Evolutionary conservation across 768 basidiomycete genomes (phyloP).

Genomic region (Psilocybe subaeruginosa): DNA sequence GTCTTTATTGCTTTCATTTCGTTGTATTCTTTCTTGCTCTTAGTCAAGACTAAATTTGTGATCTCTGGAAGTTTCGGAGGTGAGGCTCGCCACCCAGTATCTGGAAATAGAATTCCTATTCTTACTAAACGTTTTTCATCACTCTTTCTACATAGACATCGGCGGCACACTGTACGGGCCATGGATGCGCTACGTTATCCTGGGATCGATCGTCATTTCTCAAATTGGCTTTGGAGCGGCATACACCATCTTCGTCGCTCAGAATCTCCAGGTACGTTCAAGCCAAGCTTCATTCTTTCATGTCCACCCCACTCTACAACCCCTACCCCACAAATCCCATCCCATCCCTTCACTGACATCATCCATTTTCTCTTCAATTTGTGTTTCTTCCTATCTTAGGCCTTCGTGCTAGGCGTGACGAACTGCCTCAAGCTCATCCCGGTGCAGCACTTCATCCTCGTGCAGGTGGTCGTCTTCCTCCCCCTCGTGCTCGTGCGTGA

Average conservation of each 20-base stretch:
- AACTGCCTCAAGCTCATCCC: slow-evolving; percentile 70
- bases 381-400: slow-evolving; percentile 39
- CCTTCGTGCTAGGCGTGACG: slow-evolving; percentile 82
- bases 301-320: too few species aligned
- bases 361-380: background rate
- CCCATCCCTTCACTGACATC: too few species aligned
- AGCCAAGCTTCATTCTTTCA: too few species aligned
- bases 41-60: slow-evolving; percentile 85
- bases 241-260: slow-evolving; percentile 95
- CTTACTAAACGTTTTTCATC: background rate
- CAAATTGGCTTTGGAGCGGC: slow-evolving; percentile 89
- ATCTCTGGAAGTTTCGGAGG: slow-evolving; percentile 95
- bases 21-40: slow-evolving; percentile 90
- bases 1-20: slow-evolving; percentile 84
- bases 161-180: slow-evolving; percentile 91
- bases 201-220: slow-evolving; percentile 85
- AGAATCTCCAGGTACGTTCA: slow-evolving; percentile 67
- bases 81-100: slow-evolving; percentile 27
- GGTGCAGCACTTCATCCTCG: slow-evolving; percentile 79
- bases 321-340: too few species aligned
- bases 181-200: slow-evolving; percentile 90
- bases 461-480: slow-evolving; percentile 85
- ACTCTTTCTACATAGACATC: slow-evolving; percentile 61
- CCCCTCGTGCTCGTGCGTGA: slow-evolving; percentile 90
- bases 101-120: background rate